Evolutionary conservation across 495 filamentous ascomycete species (phyloP), one percentile per base, ranked within the genome.

Genomic region (Penicillium canescens): DNA sequence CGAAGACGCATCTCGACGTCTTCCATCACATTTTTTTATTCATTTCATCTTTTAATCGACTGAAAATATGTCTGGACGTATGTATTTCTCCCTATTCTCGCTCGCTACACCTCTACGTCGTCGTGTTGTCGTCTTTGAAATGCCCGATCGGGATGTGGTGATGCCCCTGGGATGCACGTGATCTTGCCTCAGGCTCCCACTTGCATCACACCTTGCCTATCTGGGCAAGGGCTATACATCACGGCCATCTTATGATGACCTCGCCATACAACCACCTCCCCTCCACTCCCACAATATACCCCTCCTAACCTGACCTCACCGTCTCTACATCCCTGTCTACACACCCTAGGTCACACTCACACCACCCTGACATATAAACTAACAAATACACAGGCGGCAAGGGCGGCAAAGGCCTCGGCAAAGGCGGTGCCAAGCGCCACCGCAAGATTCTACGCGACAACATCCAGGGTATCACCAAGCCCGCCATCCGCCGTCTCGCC

Each of bases 401-500:
- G 80, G 92, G 92, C 75, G 92, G 92, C 76, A 86, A 86, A 68
- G 83, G 83, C 66, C 83, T 86, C 72, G 83, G 83, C 67, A 97
- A 97, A 81, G 92, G 92, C 71, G 92, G 96, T 65, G 92, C 93
- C 81, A 97, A 97, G 88, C 92, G 92, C 78, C 91, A 96, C 77
- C 88, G 94, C 67, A 98, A 98, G 88, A 97, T 98, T 81, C 84
- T 98, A 72, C 91, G 93, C 73, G 93, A 98, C 87, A 98, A 97
- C 87, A 96, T 98, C 75, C 93, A 97, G 71, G 85, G 85, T 69
- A 86, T 88, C 70, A 88, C 85, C 68, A 86, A 86, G 75, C 84
- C 85, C 55, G 85, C 83, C 52, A 87, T 88, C 70, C 83, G 83
- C 50, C 83, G 83, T 85, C 80, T 83, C 47, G 82, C 77, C 40